Base-by-base conservation (phyloP, 1,284 basidiomycete genomes). In the Wolfiporia cocos region DNA sequence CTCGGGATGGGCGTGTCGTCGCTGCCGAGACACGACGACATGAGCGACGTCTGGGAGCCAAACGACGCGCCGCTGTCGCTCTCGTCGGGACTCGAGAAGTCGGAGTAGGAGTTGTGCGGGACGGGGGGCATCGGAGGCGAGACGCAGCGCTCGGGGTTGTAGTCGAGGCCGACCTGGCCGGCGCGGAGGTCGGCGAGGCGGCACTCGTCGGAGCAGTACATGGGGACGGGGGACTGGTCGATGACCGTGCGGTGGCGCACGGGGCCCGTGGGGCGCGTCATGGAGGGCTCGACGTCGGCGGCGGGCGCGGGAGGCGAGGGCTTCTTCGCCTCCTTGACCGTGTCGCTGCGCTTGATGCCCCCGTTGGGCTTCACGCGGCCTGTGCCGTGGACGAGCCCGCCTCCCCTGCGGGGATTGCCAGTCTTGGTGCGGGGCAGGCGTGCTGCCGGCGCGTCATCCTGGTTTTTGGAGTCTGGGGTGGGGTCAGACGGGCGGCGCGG, bases 171-270 rank as follows among this genome's bases (percentile, higher is more conserved):
- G 34, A 71, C 57, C 46, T 59, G 64, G 38, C 65, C 64, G 50
- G 62, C 64, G 54, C 68, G 65, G 50, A 77, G 56, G 59, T 86
- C 84, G 33, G 64, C 64, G 31, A 79, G 61, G 47, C 74, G 70
- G 60, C 85, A 89, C 55, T 80, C 73, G 49, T 86, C 81, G 2
- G 84, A 87, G 64, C 85, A 89, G 64, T 88, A 89, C 48, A 88
- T 72, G 18, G 85, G 83, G 2, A 76, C 76, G 10, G 81, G 85
- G 1, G 71, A 69, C 58, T 82, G 82, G 65, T 86, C 84, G 64
- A 88, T 86, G 62, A 86, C 68, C 3, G 76, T 78, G 32, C 76
- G 74, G 34, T 71, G 68, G 51, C 76, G 76, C 26, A 70, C 49
- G 11, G 67, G 63, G 7, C 39, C 44, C 15, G 38, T 21, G 2